Evolutionary conservation across 306 rosid species (phyloP).

Genomic region (Citrullus colocynthis): DNA sequence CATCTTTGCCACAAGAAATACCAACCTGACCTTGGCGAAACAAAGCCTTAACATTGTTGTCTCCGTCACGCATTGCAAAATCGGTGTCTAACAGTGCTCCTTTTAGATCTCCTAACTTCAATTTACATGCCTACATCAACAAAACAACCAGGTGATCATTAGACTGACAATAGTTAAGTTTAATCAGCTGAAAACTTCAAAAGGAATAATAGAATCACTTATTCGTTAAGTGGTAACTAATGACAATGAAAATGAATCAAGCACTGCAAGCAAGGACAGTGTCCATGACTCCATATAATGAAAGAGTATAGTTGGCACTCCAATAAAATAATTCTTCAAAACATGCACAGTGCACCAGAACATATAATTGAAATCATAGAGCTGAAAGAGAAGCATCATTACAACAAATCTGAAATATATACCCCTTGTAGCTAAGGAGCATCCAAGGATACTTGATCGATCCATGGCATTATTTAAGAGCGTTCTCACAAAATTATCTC

Average conservation of each 20-base stretch:
- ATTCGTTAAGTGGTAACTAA: background rate
- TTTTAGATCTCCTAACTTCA: slow-evolving; percentile 78
- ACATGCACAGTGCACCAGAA: background rate
- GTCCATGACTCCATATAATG: background rate
- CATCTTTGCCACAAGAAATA: slow-evolving; percentile 9
- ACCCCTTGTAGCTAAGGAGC: background rate
- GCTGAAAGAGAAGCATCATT: background rate
- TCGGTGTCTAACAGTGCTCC: slow-evolving; percentile 91
- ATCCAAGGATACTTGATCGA: background rate
- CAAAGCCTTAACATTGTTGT: slow-evolving; percentile 78
- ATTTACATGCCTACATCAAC: slow-evolving; percentile 64
- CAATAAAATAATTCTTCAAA: background rate
- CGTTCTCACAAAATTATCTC: background rate
- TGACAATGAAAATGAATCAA: background rate
- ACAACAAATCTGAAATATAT: background rate
- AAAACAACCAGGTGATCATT: background rate
- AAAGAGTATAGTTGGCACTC: background rate
- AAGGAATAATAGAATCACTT: background rate
- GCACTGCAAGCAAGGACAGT: background rate
- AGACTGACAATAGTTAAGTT: background rate
- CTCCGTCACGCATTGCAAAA: slow-evolving; percentile 91
- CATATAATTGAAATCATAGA: background rate
- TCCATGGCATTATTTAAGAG: background rate
- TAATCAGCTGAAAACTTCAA: background rate
- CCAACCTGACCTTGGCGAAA: slow-evolving; percentile 98